Base-by-base conservation (phyloP, 306 rosid species). In the Fragaria vesca region DNA sequence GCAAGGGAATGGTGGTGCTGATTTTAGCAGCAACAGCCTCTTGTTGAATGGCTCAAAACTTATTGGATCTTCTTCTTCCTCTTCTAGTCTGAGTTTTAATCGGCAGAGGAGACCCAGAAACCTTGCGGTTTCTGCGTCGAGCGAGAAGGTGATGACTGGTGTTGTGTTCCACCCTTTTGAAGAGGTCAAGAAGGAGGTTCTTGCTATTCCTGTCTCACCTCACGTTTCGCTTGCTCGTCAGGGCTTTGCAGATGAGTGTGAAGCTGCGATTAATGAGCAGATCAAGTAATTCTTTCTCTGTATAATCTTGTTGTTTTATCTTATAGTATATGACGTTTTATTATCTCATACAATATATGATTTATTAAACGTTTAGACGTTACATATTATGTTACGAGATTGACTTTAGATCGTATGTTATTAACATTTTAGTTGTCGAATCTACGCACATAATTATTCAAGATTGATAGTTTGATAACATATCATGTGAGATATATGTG, bases 91-190 rank as follows among this genome's bases (percentile, higher is more conserved):
- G 54, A 71, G 63, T 21, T 75, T 58, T 57, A 69, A 60, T 61
- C 60, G 6, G 55, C 21, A 61, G 80, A 43, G 12, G 79, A 74
- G 74, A 47, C 3, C 38, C n/a, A 15, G 79, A 43, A 81, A 77
- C 20, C 34, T 86, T 12, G 60, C 26, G 38, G 90, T 86, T 81
- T 76, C 48, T 16, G 89, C 88, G 0, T 60, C 87, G 18, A 75
- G 54, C 0, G 72, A 75, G 16, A 78, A 82, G 45, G 45, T 66
- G 34, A 52, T 91, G 20, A 85, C 93, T 0, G 96, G 97, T 2
- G 97, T 94, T 11, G 40, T 94, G 38, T 94, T 94, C 48, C 89
- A 87, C 72, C 98, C 98, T 1, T 90, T 92, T 51, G 97, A 89
- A 55, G 97, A 91, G 82, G 90, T 89, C 61, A 89, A 92, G 84